A percentile compares a stretch with the other conserved stretches of the same genome.
Evolutionary conservation across 495 filamentous ascomycete species (phyloP).

Genomic region (Talaromyces trachyspermus): DNA sequence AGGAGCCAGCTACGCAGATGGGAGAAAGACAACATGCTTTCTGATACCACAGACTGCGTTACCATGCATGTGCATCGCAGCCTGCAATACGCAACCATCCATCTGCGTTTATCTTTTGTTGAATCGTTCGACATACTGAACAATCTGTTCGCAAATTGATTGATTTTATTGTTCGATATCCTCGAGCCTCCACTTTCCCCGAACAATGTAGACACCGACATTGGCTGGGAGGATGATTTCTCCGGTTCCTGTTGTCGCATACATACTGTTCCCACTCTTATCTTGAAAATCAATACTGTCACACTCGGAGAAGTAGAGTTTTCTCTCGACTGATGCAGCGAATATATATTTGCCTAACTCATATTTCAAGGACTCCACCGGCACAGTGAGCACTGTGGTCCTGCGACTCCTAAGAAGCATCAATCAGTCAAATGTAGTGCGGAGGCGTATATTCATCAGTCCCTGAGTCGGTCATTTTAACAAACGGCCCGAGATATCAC

Average conservation of each 20-base stretch:
- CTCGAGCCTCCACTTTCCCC: neutral
- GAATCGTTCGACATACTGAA: neutral
- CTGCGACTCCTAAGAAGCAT: no score
- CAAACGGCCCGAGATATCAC: no score
- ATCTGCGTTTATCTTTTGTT: neutral
- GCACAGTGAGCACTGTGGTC: neutral
- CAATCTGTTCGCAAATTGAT: neutral
- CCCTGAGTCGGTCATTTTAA: no score
- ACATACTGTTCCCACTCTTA: neutral
- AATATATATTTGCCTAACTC: neutral
- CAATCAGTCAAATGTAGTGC: no score
- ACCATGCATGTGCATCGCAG: neutral
- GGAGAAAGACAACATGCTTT: neutral
- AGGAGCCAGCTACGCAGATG: neutral
- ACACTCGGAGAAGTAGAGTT: neutral
- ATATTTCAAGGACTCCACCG: neutral
- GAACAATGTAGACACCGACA: neutral
- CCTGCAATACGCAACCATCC: neutral
- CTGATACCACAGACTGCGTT: neutral
- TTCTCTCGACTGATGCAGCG: neutral
- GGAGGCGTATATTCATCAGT: no score
- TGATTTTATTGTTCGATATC: neutral
- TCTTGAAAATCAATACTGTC: neutral
- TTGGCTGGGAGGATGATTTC: neutral
- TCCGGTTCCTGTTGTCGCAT: neutral